Evolutionary conservation across 2,329 filamentous ascomycete species (phyloP).

Genomic region (Epichloe sylvatica): DNA sequence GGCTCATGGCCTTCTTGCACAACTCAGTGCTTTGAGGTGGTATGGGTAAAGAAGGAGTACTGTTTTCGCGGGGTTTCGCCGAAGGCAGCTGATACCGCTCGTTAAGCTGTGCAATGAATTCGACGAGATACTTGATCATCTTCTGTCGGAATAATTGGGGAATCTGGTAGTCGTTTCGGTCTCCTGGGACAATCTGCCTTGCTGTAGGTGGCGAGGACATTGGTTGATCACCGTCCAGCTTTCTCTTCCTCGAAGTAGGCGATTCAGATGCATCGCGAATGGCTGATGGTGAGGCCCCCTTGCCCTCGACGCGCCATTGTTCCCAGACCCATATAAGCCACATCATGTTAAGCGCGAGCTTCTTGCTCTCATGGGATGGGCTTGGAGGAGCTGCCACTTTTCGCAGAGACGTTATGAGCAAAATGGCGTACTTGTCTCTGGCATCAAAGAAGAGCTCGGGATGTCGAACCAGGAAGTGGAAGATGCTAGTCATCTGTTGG

Average conservation of each 20-base stretch:
- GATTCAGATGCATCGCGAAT: conserved; percentile 44
- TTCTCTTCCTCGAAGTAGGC: conserved; percentile 61
- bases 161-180: conserved; percentile 54
- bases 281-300: conserved; percentile 17
- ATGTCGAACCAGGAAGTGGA: conserved; percentile 88
- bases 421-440: conserved; percentile 74
- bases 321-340: conserved; percentile 89
- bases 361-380: conserved; percentile 81
- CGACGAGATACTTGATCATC: conserved; percentile 88
- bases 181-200: conserved; percentile 25
- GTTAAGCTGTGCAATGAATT: conserved; percentile 81
- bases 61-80: conserved; percentile 46
- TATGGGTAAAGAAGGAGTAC: conserved; percentile 29
- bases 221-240: conserved; percentile 49
- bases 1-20: conserved; percentile 67
- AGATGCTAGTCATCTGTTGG: conserved; percentile 93
- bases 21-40: conserved; percentile 56
- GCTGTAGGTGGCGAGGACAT: conserved; percentile 41
- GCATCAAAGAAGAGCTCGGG: conserved; percentile 91
- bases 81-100: conserved; percentile 73
- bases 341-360: conserved; percentile 80
- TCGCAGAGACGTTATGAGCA: conserved; percentile 76
- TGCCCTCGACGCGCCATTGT: conserved; percentile 59
- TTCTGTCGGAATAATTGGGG: conserved; percentile 54
- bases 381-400: conserved; percentile 78